phyloP scores from a whole-genome alignment of 768 basidiomycete species.

The Tulasnella sp. region DNA sequence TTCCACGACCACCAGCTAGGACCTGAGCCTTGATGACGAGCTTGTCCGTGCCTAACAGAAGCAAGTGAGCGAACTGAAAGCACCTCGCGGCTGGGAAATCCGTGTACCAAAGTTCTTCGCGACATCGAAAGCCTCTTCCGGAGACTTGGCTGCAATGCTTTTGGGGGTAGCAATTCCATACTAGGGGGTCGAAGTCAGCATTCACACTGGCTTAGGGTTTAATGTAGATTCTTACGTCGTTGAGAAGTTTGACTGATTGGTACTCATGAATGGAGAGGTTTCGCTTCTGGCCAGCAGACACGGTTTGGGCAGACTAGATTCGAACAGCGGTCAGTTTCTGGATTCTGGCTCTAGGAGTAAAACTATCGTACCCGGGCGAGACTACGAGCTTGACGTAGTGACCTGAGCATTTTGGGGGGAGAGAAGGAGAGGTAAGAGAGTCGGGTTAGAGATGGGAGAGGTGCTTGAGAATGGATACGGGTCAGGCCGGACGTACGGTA shows the following conservation, averaged over 20 bases:
- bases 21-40: conserved; percentile 99
- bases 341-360: not conserved
- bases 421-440: conserved; percentile 37
- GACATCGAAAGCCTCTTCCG: conserved; percentile 86
- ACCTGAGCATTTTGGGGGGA: conserved; percentile 61
- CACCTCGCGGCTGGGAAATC: conserved; percentile 27
- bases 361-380: conserved; percentile 60
- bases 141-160: conserved; percentile 81
- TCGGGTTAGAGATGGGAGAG: conserved; percentile 28
- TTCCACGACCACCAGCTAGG: conserved; percentile 96
- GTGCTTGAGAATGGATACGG: conserved; percentile 23
- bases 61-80: not conserved
- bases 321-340: not conserved
- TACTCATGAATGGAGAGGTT: conserved; percentile 98
- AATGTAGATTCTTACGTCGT: conserved; percentile 63
- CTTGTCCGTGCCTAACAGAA: conserved; percentile 62
- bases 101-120: conserved; percentile 81
- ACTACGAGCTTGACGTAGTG: conserved; percentile 65
- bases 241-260: conserved; percentile 92
- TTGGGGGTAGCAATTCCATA: conserved; percentile 96
- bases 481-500: conserved; percentile 24
- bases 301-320: conserved; percentile 42
- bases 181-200: conserved; percentile 49
- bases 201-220: not conserved
- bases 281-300: conserved; percentile 82